Percentiles rank a stretch among this genome's conserved stretches.
Evolutionary conservation across 768 basidiomycete genomes (phyloP).

Genomic region (Mycena rosella): DNA sequence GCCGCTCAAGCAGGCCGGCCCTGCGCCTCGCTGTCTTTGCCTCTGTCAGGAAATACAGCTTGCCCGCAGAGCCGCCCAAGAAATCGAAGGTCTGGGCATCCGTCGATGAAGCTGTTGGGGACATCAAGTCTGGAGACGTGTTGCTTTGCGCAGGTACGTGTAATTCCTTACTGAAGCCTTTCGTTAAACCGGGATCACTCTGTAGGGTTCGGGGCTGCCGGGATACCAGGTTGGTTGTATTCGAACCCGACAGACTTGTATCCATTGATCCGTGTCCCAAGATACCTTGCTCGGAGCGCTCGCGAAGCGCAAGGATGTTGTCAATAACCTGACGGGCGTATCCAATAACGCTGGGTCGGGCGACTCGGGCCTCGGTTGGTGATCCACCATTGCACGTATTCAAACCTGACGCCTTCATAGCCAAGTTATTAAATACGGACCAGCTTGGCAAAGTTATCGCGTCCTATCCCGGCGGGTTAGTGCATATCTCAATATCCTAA

Average conservation of each 20-base stretch:
- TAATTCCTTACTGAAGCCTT: background rate
- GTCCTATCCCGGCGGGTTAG: conserved; percentile 89
- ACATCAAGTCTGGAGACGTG: conserved; percentile 83
- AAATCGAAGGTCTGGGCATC: conserved; percentile 83
- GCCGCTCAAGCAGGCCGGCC: conserved; percentile 27
- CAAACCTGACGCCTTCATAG: conserved; percentile 51
- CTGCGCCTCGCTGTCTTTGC: conserved; percentile 40
- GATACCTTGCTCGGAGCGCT: conserved; percentile 90
- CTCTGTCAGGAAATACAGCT: conserved; percentile 49
- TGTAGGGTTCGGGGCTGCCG: conserved; percentile 89
- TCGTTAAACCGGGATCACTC: conserved; percentile 13
- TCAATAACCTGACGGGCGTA: conserved; percentile 82
- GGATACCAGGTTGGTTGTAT: conserved; percentile 76
- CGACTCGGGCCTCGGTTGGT: conserved; percentile 76
- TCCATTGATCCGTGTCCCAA: conserved; percentile 40
- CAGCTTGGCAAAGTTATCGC: conserved; percentile 89
- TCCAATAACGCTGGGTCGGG: conserved; percentile 90
- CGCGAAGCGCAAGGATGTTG: conserved; percentile 78
- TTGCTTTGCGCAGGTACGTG: conserved; percentile 85
- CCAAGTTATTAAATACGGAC: conserved; percentile 77
- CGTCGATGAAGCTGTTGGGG: conserved; percentile 85
- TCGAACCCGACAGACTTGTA: background rate
- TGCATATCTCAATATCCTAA: conserved; percentile 9
- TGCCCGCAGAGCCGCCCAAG: conserved; percentile 48
- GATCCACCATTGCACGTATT: background rate